Base-by-base conservation (phyloP, 176 grass and related monocot species). In the Oryza punctata region DNA sequence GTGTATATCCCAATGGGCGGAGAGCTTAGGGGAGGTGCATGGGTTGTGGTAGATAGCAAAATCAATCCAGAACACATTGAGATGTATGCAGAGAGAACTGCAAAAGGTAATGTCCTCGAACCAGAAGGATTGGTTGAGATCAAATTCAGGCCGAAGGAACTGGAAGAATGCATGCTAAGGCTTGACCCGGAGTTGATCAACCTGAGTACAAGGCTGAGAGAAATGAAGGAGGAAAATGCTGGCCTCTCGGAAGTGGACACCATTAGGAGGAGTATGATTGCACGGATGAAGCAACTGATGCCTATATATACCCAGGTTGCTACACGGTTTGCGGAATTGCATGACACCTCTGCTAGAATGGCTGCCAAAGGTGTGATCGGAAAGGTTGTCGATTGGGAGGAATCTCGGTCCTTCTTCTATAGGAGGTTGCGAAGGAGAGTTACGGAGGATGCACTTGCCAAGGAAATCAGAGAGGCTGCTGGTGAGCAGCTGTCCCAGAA, bases 21-120 rank as follows among this genome's bases (percentile, higher is more conserved):
- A 80, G 96, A 98, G 80, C 87, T 98, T 26, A 89, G 96, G 8
- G 96, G 96, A 61, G 96, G 96, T 12, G 96, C 96, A 69, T 98
- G 96, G 96, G 96, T 98, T 83, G 96, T 98, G 82, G 93, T 98
- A 29, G 96, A 98, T 88, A 98, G 96, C 87, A 98, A 98, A 82
- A 98, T 98, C 75, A 98, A 98, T 85, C 92, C 96, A 0, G 96
- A 98, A 14, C 91, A 92, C 73, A 95, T 98, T 68, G 96, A 98
- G 87, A 98, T 98, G 96, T 98, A 95, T 85, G 89, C 96, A 0
- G 96, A 98, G 78, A 82, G 87, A 83, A 93, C 87, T 38, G 91
- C 96, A 19, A 98, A 90, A 77, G 96, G 96, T 16, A 98, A 98
- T 70, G 96, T 98, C 79, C 92, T 98, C 52, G 96, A 98, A 80